Conservation (phyloP, 2,329 filamentous ascomycete genomes). For the Nigrospora osmanthi region DNA sequence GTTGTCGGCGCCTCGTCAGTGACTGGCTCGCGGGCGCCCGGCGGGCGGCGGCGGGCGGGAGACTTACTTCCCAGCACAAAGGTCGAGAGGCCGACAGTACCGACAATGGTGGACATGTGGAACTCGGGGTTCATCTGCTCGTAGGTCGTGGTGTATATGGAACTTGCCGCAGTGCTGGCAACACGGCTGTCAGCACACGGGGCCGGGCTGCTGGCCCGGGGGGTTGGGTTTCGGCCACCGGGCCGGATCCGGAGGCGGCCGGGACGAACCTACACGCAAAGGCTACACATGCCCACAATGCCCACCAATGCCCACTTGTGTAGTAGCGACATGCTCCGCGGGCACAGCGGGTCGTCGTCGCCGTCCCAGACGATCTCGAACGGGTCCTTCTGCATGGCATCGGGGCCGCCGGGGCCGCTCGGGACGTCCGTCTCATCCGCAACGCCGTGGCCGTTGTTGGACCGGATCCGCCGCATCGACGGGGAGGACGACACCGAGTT, state of each 20-base stretch:
- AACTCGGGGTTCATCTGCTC: constrained; percentile 70
- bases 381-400: constrained; percentile 25
- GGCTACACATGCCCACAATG: constrained; percentile 64
- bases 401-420: background rate
- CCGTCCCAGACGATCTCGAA: constrained; percentile 72
- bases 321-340: constrained; percentile 56
- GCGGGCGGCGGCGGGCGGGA: constrained; percentile 35
- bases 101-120: constrained; percentile 59
- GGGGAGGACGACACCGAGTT: background rate
- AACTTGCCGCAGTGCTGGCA: constrained; percentile 69
- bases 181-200: background rate
- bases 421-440: constrained; percentile 1
- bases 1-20: background rate
- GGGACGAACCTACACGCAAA: constrained; percentile 68
- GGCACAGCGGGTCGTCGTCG: constrained; percentile 65
- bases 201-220: background rate
- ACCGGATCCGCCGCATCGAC: background rate
- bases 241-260: background rate
- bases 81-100: constrained; percentile 71
- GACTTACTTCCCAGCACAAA: constrained; percentile 71
- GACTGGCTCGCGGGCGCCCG: constrained; percentile 21
- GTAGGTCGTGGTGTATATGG: constrained; percentile 85
- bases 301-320: constrained; percentile 74
- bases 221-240: no score
- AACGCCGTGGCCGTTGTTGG: constrained; percentile 6